phyloP scores from a whole-genome alignment of 106 monocot genomes.

The Alisma plantagoaquatica region DNA sequence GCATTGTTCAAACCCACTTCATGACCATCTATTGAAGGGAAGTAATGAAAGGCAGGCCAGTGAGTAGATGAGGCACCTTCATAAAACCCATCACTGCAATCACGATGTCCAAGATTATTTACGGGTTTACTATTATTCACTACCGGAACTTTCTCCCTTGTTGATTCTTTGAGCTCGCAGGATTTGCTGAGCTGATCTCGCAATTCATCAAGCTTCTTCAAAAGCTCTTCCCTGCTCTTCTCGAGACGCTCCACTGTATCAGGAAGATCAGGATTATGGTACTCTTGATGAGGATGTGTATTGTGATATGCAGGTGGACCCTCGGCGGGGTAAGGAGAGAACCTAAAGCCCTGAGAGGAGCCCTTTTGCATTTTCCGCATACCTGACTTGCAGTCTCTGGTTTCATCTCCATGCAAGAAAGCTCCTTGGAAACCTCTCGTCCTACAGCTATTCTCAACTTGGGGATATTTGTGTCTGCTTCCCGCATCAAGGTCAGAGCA shows the following conservation, averaged over 20 bases:
- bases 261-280: constrained; percentile 12
- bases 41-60: constrained; percentile 11
- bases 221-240: constrained; percentile 48
- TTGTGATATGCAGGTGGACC: constrained; percentile 19
- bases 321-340: constrained; percentile 27
- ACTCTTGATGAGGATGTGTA: constrained; percentile 3
- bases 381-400: no score
- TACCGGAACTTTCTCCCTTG: constrained; percentile 27
- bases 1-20: constrained; percentile 21
- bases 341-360: no score
- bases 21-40: constrained; percentile 22
- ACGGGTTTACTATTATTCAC: no score
- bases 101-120: constrained; percentile 13
- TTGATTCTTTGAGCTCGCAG: constrained; percentile 36
- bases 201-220: constrained; percentile 75
- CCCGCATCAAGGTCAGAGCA: no score
- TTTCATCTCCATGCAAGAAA: no score
- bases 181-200: constrained; percentile 59
- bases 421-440: no score
- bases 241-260: constrained; percentile 26
- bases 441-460: no score
- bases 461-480: no score
- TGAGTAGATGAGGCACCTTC: constrained; percentile 23
- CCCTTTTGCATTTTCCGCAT: no score
- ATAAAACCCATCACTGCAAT: constrained; percentile 22